phyloP scores from a whole-genome alignment of 2,329 filamentous ascomycete species.

The Ophiocordyceps camponoti-saundersi region DNA sequence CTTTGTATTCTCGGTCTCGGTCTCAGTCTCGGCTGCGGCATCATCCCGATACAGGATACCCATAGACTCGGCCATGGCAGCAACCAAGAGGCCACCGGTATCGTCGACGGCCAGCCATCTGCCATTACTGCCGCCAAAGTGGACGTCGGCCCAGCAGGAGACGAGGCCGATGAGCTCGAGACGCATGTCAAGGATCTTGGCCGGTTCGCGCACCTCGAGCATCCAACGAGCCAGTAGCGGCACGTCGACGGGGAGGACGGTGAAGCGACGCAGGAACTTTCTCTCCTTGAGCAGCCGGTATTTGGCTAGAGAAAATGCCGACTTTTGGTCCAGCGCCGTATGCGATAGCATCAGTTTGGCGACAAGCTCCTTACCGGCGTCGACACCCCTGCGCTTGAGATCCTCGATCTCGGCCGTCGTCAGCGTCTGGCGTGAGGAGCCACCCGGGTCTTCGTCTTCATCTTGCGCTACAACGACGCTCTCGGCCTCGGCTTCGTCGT shows the following conservation, averaged over 20 bases:
- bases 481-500: slow-evolving; percentile 5
- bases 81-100: slow-evolving; percentile 66
- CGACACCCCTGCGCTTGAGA: slow-evolving; percentile 54
- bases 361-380: slow-evolving; percentile 76
- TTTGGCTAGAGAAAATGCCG: slow-evolving; percentile 80
- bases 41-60: slow-evolving; percentile 48
- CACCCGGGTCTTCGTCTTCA: slow-evolving; percentile 42
- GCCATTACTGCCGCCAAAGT: slow-evolving; percentile 34
- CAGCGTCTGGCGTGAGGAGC: slow-evolving; percentile 55
- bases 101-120: slow-evolving; percentile 78
- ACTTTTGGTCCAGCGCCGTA: slow-evolving; percentile 83
- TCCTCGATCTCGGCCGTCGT: slow-evolving; percentile 61
- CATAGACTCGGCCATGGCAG: slow-evolving; percentile 77
- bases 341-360: slow-evolving; percentile 86
- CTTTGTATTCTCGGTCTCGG: slow-evolving; percentile 1
- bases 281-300: slow-evolving; percentile 89
- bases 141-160: slow-evolving; percentile 80
- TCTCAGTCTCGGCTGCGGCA: slow-evolving; percentile 6
- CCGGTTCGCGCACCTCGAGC: slow-evolving; percentile 62
- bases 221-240: slow-evolving; percentile 60
- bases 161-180: slow-evolving; percentile 70
- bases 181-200: slow-evolving; percentile 69
- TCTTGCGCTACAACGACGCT: slow-evolving; percentile 33
- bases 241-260: slow-evolving; percentile 69
- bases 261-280: slow-evolving; percentile 84